phyloP scores from a whole-genome alignment of 345 rosid genomes.

The Lumnitzera littorea region DNA sequence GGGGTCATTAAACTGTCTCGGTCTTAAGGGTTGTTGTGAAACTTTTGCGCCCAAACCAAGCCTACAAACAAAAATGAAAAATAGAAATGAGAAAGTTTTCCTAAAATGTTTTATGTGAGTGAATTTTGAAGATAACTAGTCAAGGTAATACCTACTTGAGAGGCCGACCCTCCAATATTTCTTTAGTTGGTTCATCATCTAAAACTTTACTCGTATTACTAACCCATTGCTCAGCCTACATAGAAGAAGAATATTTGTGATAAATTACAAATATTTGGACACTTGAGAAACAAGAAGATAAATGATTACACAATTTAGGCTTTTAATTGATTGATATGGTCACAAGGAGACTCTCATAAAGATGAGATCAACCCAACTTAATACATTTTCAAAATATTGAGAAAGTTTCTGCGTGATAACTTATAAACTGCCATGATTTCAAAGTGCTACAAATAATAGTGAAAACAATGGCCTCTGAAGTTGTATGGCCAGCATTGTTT shows the following conservation, averaged over 20 bases:
- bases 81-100: background rate
- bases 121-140: too few species aligned
- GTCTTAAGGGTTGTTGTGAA: background rate
- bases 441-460: too few species aligned
- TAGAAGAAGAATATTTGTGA: background rate
- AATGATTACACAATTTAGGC: too few species aligned
- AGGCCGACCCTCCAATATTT: conserved; percentile 6
- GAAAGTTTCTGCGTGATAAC: too few species aligned
- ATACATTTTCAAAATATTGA: too few species aligned
- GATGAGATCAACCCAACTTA: too few species aligned
- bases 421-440: too few species aligned
- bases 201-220: conserved; percentile 4
- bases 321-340: too few species aligned
- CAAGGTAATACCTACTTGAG: background rate
- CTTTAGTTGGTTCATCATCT: conserved; percentile 6
- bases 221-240: conserved; percentile 15
- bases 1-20: background rate
- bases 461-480: too few species aligned
- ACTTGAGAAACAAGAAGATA: too few species aligned
- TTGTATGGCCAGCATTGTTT: too few species aligned
- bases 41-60: conserved; percentile 9
- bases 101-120: background rate
- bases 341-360: too few species aligned
- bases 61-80: background rate
- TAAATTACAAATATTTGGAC: background rate